Evolutionary conservation across 805 yeast genomes (phyloP).

Genomic region (Myxozyma neotropica): DNA sequence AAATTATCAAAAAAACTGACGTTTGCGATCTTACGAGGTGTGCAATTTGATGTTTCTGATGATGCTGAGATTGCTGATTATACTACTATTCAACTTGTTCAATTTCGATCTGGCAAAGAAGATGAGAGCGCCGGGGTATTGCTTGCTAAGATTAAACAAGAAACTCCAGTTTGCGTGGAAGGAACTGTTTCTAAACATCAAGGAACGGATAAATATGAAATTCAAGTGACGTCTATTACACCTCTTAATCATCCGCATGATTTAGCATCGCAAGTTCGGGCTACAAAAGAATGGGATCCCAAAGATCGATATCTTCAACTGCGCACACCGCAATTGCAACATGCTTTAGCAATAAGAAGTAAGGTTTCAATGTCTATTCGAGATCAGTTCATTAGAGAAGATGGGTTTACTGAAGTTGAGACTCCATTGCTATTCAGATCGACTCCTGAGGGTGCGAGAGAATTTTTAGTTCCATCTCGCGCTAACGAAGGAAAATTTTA

Average conservation of each 20-base stretch:
- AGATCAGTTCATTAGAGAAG: constrained; percentile 43
- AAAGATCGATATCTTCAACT: constrained; percentile 81
- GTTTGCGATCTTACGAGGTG: constrained; percentile 78
- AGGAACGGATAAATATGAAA: constrained; percentile 12
- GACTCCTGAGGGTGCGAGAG: constrained; percentile 98
- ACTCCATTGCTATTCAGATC: constrained; percentile 92
- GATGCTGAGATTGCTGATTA: constrained; percentile 6
- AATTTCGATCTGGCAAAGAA: constrained; percentile 2
- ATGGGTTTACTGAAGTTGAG: constrained; percentile 76
- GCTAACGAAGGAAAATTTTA: constrained; percentile 57
- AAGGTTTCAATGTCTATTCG: constrained; percentile 55
- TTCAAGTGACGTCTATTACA: constrained; percentile 11
- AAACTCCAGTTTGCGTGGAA: constrained; percentile 29
- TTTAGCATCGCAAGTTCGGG: constrained; percentile 27
- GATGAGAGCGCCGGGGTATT: background rate
- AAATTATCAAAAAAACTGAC: constrained; percentile 63
- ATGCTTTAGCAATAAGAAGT: constrained; percentile 59
- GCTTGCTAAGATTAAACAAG: constrained; percentile 22
- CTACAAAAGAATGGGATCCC: constrained; percentile 63
- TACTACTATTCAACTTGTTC: constrained; percentile 23
- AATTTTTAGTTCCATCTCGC: constrained; percentile 91
- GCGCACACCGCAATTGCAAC: constrained; percentile 56
- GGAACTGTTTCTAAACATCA: constrained; percentile 19
- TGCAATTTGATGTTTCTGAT: constrained; percentile 38
- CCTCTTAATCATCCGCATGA: constrained; percentile 18